Conservation (phyloP, 257 asterid species). For the Leonotis leonurus region DNA sequence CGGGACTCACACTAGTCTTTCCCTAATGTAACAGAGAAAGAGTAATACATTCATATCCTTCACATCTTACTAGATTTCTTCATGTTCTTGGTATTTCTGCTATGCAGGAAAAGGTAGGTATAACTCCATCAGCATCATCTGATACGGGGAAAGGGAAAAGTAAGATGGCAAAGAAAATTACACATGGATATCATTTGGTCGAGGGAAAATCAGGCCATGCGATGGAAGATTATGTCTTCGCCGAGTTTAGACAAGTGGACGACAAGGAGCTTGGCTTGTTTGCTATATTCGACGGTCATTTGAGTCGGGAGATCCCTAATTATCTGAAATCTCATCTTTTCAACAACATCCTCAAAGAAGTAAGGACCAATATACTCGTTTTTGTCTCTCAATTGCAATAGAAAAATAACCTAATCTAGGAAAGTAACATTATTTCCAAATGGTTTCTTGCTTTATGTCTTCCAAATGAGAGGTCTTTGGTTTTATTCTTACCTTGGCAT, state of each 20-base stretch:
- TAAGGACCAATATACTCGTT: too few relatives aligned
- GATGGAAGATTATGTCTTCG: slow-evolving; percentile 89
- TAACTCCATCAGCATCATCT: slow-evolving; percentile 24
- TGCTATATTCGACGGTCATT: slow-evolving; percentile 87
- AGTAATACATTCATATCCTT: neutral
- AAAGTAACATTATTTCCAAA: too few relatives aligned
- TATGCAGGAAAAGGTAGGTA: slow-evolving; percentile 65
- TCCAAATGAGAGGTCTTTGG: too few relatives aligned
- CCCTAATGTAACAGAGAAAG: neutral
- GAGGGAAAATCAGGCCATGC: slow-evolving; percentile 72
- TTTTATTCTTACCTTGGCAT: neutral
- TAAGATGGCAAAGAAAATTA: slow-evolving; percentile 59
- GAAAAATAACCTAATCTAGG: too few relatives aligned
- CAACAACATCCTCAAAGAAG: slow-evolving; percentile 74
- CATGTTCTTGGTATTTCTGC: neutral
- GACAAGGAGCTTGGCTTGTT: slow-evolving; percentile 77
- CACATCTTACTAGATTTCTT: neutral
- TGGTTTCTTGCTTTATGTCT: too few relatives aligned
- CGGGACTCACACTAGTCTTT: too few relatives aligned
- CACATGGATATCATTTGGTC: slow-evolving; percentile 74
- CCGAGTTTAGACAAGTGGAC: slow-evolving; percentile 61
- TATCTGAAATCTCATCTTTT: slow-evolving; percentile 73
- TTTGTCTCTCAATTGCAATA: too few relatives aligned
- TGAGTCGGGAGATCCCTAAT: slow-evolving; percentile 67
- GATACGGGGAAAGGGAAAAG: slow-evolving; percentile 85